Evolutionary conservation across 1,139 yeast genomes (phyloP), one percentile per base, ranked within the genome.

Genomic region (Nakaseomyces glabratus): DNA sequence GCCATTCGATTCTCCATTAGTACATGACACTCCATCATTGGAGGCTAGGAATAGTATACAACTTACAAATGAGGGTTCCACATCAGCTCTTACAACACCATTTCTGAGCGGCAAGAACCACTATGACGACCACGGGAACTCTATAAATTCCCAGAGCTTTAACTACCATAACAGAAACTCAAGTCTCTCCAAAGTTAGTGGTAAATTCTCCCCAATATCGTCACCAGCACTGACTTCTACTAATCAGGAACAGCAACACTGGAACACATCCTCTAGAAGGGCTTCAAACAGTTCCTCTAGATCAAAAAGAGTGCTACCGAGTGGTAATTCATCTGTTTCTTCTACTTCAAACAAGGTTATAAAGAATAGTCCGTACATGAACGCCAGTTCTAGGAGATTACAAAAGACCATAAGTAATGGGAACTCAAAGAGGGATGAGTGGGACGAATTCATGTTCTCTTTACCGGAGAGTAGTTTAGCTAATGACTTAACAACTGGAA

Each of bases 401-500:
- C 30, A 26, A 15, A 26, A 26, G 10, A 18, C 28, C 41, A 17
- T 20, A 30, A 34, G 22, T 20, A 33, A 24, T 20, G 36, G 28
- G 6, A 23, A 23, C 21, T 11, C 16, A 14, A 18, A 28, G 13
- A 14, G 23, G 11, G 21, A 28, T 13, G 25, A 34, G 10, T 48
- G 56, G 51, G 57, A 55, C 37, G 58, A 52, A 11, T 32, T 42
- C 23, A 41, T 50, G 38, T 52, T 52, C 33, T 44, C 42, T 31
- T 35, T 54, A 32, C 58, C 60, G 2, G 57, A 50, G 35, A 50
- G 56, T 31, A 49, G 51, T 33, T 35, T 48, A 17, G 30, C 20
- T n/a, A 22, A 24, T 28, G 19, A 30, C 4, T 18, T 34, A 21
- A 18, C 25, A 19, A 5, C 6, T 12, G 30, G 15, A 8, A 11